Percentiles rank a stretch among this genome's conserved stretches.
Conservation (phyloP, 2,329 filamentous ascomycete genomes). For the Colletotrichum acutatum region DNA sequence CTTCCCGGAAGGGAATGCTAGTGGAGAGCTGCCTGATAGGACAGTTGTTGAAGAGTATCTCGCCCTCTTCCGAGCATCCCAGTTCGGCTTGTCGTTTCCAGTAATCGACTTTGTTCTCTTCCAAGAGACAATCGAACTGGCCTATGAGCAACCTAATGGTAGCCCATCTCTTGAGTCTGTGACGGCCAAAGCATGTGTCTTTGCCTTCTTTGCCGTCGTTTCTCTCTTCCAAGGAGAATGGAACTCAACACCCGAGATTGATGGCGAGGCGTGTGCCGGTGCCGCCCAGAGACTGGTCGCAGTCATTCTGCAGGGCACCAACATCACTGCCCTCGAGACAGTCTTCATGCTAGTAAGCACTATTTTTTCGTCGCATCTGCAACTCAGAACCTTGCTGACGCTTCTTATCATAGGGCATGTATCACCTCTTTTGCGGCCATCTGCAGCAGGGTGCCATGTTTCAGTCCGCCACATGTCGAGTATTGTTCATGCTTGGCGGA, state of each 20-base stretch:
- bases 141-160: conserved; percentile 49
- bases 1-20: background rate
- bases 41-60: conserved; percentile 43
- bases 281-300: conserved; percentile 55
- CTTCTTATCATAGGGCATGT: conserved; percentile 46
- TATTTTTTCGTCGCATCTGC: background rate
- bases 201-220: conserved; percentile 57
- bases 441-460: conserved; percentile 57
- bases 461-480: conserved; percentile 56
- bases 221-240: conserved; percentile 39
- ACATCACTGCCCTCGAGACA: conserved; percentile 56
- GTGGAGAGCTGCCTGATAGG: conserved; percentile 48
- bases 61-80: conserved; percentile 40
- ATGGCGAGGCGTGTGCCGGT: conserved; percentile 52
- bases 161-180: conserved; percentile 41
- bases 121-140: conserved; percentile 53
- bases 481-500: conserved; percentile 60
- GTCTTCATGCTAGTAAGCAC: conserved; percentile 59
- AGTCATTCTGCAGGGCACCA: conserved; percentile 55
- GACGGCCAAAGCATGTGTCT: conserved; percentile 57
- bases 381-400: background rate
- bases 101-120: conserved; percentile 60
- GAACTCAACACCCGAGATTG: conserved; percentile 40
- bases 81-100: conserved; percentile 59
- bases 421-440: conserved; percentile 57